These are phyloP conservation scores for Neoscytalidium dimidiatum DNA, from an alignment of 2,329 filamentous ascomycete genomes.

Conservation along the genomic window DNA sequence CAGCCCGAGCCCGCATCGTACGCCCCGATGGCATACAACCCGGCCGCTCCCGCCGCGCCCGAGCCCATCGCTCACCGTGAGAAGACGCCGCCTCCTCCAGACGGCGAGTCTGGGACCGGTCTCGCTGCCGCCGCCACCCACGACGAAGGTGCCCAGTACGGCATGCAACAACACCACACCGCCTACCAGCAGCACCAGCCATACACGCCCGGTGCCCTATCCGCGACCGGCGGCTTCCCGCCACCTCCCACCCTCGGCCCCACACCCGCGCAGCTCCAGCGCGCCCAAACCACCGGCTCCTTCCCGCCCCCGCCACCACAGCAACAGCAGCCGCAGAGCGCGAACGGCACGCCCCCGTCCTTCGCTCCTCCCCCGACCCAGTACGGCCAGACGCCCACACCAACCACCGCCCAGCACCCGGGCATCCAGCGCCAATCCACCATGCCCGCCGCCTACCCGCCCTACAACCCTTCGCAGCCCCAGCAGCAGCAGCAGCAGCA, in stretches of 20 bases:
- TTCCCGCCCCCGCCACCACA: slow-evolving; percentile 33
- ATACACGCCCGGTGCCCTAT: slow-evolving; percentile 46
- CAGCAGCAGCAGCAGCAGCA: slow-evolving; percentile 32
- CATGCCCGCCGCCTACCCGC: slow-evolving; percentile 26
- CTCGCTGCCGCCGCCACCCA: slow-evolving; percentile 41
- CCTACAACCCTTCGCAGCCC: slow-evolving; percentile 21
- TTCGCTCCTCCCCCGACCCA: slow-evolving; percentile 42
- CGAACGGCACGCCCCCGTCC: slow-evolving; percentile 25
- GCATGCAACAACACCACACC: slow-evolving; percentile 27
- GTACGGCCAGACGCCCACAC: slow-evolving; percentile 24
- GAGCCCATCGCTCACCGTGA: slow-evolving; percentile 72
- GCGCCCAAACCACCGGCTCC: slow-evolving; percentile 36
- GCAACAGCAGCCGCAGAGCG: no score
- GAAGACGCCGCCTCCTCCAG: slow-evolving; percentile 76
- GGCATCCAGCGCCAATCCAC: slow-evolving; percentile 34
- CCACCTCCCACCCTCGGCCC: slow-evolving; percentile 25
- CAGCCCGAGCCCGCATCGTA: slow-evolving; percentile 49
- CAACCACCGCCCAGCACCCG: slow-evolving; percentile 29
- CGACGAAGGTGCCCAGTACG: slow-evolving; percentile 37
- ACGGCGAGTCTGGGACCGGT: slow-evolving; percentile 56
- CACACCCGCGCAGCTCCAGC: slow-evolving; percentile 30
- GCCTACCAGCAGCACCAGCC: slow-evolving; percentile 36
- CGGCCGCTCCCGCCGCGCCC: slow-evolving; percentile 73
- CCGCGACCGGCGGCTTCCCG: slow-evolving; percentile 33
- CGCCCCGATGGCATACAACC: slow-evolving; percentile 73